Percentiles rank a stretch among this genome's conserved stretches.
These are phyloP conservation scores for Fusarium proliferatum DNA, from an alignment of 2,329 filamentous ascomycete genomes.

Conservation along the genomic window DNA sequence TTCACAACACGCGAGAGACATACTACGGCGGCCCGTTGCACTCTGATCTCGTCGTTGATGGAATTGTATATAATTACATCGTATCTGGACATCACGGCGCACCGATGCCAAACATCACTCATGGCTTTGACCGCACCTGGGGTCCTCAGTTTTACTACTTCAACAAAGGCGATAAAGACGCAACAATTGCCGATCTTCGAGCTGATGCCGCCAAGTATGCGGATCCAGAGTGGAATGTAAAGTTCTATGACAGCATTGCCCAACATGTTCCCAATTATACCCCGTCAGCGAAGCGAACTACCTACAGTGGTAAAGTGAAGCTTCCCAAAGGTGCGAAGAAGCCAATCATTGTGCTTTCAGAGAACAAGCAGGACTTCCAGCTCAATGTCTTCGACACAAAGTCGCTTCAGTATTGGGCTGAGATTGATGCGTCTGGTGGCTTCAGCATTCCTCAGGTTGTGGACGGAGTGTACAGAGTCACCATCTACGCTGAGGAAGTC, in stretches of 20 bases:
- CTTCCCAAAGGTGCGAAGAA: slow-evolving; percentile 21
- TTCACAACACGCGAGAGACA: slow-evolving; percentile 71
- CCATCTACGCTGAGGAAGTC: slow-evolving; percentile 28
- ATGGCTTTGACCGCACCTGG: slow-evolving; percentile 72
- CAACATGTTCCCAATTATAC: slow-evolving; percentile 23
- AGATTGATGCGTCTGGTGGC: slow-evolving; percentile 57
- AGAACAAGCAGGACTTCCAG: slow-evolving; percentile 45
- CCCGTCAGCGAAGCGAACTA: slow-evolving; percentile 12
- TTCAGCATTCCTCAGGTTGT: slow-evolving; percentile 32
- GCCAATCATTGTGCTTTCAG: slow-evolving; percentile 63
- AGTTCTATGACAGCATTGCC: slow-evolving; percentile 36
- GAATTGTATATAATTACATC: slow-evolving; percentile 72
- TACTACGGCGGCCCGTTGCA: slow-evolving; percentile 70
- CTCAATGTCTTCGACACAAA: slow-evolving; percentile 59
- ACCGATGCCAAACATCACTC: slow-evolving; percentile 69
- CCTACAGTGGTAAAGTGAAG: slow-evolving; percentile 25
- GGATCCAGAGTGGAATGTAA: slow-evolving; percentile 24
- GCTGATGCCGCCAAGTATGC: slow-evolving; percentile 30
- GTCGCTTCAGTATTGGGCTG: slow-evolving; percentile 71
- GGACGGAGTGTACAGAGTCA: slow-evolving; percentile 29
- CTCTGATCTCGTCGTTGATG: slow-evolving; percentile 70
- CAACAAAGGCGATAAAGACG: slow-evolving; percentile 52
- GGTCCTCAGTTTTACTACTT: slow-evolving; percentile 72
- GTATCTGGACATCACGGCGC: slow-evolving; percentile 71
- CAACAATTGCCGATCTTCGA: slow-evolving; percentile 7